Evolutionary conservation across 257 asterid genomes (phyloP), one percentile per base, ranked within the genome.

Genomic region (Fraxinus quadrangulata): DNA sequence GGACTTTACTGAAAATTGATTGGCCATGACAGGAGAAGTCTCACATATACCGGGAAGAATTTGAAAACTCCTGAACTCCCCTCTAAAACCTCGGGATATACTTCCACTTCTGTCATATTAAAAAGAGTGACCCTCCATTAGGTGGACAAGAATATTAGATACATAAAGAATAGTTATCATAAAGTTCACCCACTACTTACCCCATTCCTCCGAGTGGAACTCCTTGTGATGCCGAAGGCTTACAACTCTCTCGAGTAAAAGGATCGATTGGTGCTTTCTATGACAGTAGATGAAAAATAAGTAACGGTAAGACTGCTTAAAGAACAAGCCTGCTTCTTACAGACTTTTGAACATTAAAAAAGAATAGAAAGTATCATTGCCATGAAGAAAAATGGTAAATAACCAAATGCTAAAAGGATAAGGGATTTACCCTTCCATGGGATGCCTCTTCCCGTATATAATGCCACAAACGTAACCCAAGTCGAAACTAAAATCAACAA

Each of bases 121-220:
- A 70, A 84, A 67, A 78, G 36, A 79, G 16, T 24, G 28, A 77
- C 72, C 40, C 69, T 23, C 36, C 12, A 26, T 63, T 26, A 63
- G 69, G 36, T 63, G 69, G 19, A 26, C 30, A 12, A 21, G 7
- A 61, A 24, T 24, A 61, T 61, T 16, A 12, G 19, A 31, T 26
- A 63, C 3, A 13, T 26, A 26, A 47, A 11, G n/a, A 78, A 49
- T 51, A 39, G 17, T 19, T 26, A 10, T 59, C 51, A 59, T 65
- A 72, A 30, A 72, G 47, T 6, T 37, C 75, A 74, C 45, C 67
- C 72, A 67, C 39, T 75, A 65, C 94, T 87, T 82, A 96, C 99
- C 98, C 99, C 99, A 96, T 93, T 78, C 99, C 99, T 79, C 99
- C 99, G 34, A 96, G 92, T 31, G 99, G 99, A 86, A 93, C 98